Conservation (phyloP, 2,329 filamentous ascomycete genomes). For the Penicillium italicum region DNA sequence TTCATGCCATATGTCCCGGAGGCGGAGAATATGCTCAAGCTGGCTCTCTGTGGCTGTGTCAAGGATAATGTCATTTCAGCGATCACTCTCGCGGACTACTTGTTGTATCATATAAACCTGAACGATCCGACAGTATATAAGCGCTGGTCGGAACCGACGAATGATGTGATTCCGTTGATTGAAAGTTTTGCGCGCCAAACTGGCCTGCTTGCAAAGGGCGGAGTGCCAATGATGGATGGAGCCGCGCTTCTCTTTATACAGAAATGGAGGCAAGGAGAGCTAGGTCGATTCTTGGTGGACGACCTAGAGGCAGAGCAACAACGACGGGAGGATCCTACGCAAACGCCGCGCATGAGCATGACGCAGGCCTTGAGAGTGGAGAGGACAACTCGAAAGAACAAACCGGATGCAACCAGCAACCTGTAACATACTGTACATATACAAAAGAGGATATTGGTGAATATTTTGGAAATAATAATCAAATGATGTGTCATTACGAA, state of each 20-base stretch:
- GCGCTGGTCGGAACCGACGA: slow-evolving; percentile 68
- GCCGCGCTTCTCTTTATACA: slow-evolving; percentile 78
- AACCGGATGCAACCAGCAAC: slow-evolving; percentile 19
- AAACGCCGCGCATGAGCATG: slow-evolving; percentile 39
- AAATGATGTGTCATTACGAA: slow-evolving; percentile 14
- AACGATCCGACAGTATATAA: slow-evolving; percentile 60
- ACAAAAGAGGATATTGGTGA: neutral
- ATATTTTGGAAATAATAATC: slow-evolving; percentile 5
- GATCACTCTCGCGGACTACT: slow-evolving; percentile 79
- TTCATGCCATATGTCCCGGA: slow-evolving; percentile 89
- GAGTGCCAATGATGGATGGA: slow-evolving; percentile 64
- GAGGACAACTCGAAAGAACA: slow-evolving; percentile 32
- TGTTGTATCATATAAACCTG: slow-evolving; percentile 79
- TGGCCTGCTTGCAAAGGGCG: slow-evolving; percentile 72
- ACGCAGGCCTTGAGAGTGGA: slow-evolving; percentile 44
- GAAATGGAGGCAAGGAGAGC: slow-evolving; percentile 70
- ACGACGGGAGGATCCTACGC: slow-evolving; percentile 40
- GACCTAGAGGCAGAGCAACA: slow-evolving; percentile 62
- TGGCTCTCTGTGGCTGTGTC: slow-evolving; percentile 86
- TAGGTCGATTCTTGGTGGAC: slow-evolving; percentile 78
- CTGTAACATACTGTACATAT: slow-evolving; percentile 26
- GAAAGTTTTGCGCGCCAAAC: slow-evolving; percentile 67
- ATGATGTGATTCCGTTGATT: slow-evolving; percentile 74
- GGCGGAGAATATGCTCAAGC: slow-evolving; percentile 85
- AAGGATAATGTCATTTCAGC: slow-evolving; percentile 81